Conservation (phyloP, 148 eudicot genomes). For the Selenicereus undatus region DNA sequence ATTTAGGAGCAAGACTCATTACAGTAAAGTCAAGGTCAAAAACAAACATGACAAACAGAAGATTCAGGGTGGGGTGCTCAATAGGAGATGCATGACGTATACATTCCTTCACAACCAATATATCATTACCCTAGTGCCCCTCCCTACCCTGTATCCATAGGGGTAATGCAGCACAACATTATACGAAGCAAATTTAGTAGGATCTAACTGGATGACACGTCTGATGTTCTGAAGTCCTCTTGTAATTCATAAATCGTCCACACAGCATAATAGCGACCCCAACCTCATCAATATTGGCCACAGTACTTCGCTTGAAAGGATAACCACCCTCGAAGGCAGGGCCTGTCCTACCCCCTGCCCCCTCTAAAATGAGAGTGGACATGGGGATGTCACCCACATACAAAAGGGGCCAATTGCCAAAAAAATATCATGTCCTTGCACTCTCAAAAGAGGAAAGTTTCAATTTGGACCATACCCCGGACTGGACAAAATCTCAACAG, state of each 20-base stretch:
- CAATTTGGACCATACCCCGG: too few relatives aligned
- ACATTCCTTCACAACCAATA: background rate
- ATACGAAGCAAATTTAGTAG: background rate
- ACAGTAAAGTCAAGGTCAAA: background rate
- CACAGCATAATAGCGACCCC: background rate
- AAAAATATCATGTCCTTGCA: too few relatives aligned
- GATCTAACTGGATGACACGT: background rate
- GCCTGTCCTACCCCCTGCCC: too few relatives aligned
- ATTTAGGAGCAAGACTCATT: background rate
- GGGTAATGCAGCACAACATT: background rate
- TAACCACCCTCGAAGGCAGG: background rate
- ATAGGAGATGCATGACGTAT: background rate
- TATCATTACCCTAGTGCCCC: background rate
- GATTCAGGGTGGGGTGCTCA: background rate
- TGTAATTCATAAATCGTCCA: background rate
- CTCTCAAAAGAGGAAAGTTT: too few relatives aligned
- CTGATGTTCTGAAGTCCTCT: background rate
- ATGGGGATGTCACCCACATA: background rate
- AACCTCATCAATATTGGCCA: background rate
- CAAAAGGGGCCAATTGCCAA: background rate
- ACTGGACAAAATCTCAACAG: too few relatives aligned
- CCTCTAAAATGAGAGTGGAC: background rate
- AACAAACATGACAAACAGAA: background rate
- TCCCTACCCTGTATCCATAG: background rate
- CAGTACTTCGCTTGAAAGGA: background rate